Conservation (phyloP, 2,329 filamentous ascomycete species). For the Penicillium olsonii region DNA sequence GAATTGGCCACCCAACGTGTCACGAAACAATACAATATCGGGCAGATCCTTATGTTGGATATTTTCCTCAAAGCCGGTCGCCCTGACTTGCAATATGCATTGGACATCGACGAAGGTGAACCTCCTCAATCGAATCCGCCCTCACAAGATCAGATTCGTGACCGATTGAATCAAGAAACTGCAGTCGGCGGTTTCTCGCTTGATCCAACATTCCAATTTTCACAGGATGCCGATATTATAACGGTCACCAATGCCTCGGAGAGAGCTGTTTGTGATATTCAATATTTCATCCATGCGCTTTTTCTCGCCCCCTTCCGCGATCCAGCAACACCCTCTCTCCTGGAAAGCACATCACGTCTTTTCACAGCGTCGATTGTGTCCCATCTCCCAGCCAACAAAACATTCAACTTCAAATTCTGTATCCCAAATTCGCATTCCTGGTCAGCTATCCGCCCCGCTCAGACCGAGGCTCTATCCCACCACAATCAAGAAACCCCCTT, state of each 20-base stretch:
- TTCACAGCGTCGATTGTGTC: constrained; percentile 7
- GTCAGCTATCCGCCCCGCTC: constrained; percentile 14
- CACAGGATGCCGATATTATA: constrained; percentile 5
- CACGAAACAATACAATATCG: constrained; percentile 3
- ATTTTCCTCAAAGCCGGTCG: background rate
- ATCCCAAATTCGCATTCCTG: constrained; percentile 17
- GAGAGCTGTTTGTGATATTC: constrained; percentile 9
- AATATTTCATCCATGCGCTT: constrained; percentile 16
- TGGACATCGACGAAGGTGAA: constrained; percentile 16
- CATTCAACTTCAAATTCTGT: constrained; percentile 15
- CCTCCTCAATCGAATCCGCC: constrained; percentile 1
- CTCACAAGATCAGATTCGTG: constrained; percentile 11
- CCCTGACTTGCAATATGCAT: constrained; percentile 2
- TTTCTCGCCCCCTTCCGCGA: constrained; percentile 15
- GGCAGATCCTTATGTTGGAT: constrained; percentile 15
- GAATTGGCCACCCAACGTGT: constrained; percentile 10
- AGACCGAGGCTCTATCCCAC: constrained; percentile 8
- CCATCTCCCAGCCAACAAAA: constrained; percentile 11
- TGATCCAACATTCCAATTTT: constrained; percentile 6
- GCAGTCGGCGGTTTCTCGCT: constrained; percentile 10
- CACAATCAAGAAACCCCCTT: constrained; percentile 4
- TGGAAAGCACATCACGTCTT: constrained; percentile 17
- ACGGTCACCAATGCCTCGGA: constrained; percentile 16
- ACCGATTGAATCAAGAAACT: constrained; percentile 15
- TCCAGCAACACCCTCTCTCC: background rate